These are phyloP conservation scores for Vanderwaltozyma tropicalis DNA, from an alignment of 805 yeast genomes.

Conservation along the genomic window DNA sequence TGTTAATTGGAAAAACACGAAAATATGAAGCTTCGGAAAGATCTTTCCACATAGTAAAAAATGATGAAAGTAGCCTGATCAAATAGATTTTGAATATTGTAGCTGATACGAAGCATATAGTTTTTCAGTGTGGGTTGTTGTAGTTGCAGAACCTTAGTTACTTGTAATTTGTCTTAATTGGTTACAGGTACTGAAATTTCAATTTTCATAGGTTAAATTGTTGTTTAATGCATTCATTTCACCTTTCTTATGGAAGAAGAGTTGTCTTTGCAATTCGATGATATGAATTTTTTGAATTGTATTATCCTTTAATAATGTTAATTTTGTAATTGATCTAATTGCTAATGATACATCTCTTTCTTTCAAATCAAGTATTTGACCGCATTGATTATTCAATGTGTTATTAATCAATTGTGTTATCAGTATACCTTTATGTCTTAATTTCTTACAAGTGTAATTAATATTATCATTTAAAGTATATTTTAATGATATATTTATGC, in stretches of 20 bases:
- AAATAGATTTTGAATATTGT: too few relatives aligned
- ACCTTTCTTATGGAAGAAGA: constrained; percentile 45
- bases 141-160: too few relatives aligned
- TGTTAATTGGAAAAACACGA: too few relatives aligned
- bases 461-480: constrained; percentile 23
- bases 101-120: too few relatives aligned
- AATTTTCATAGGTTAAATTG: not conserved
- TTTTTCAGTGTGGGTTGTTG: too few relatives aligned
- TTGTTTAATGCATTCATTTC: constrained; percentile 41
- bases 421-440: constrained; percentile 16
- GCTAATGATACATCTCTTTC: constrained; percentile 24
- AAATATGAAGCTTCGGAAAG: too few relatives aligned
- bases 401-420: constrained; percentile 10
- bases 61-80: too few relatives aligned
- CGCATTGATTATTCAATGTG: not conserved
- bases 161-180: too few relatives aligned
- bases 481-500: constrained; percentile 44
- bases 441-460: constrained; percentile 7
- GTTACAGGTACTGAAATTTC: too few relatives aligned
- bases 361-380: constrained; percentile 3
- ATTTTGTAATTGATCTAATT: constrained; percentile 7
- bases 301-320: not conserved
- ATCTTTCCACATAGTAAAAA: too few relatives aligned
- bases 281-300: not conserved
- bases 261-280: constrained; percentile 45